Evolutionary conservation across 169 alveolate genomes (phyloP), one percentile per base, ranked within the genome.

Genomic region (Cryptosporidium muris): DNA sequence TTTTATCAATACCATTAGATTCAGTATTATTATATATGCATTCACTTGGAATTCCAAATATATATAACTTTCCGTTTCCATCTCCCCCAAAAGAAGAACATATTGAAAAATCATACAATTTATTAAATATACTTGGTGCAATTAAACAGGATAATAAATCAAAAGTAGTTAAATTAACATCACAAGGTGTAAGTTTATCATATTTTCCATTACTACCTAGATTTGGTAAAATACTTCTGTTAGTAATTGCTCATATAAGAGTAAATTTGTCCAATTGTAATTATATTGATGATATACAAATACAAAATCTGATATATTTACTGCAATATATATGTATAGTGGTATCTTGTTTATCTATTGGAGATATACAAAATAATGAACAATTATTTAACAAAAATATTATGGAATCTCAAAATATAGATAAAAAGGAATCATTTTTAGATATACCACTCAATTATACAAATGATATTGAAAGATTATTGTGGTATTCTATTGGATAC

Each of bases 21-120:
- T 89, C 92, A 62, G 90, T 93, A n/a, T 88, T 96, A 11, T 85
- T 96, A 45, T 92, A 94, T 81, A 89, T 95, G 90, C 95, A 95
- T 68, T 82, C 96, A 14, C 90, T 95, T 60, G 97, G 98, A n/a
- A 92, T 94, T 1, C 90, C 91, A 81, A 93, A 94, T 90, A 67
- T 92, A 2, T 80, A 88, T 16, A 81, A 90, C 63, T 95, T 95
- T 68, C 98, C 97, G 1, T 95, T 89, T 81, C 92, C 95, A 11
- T 91, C 96, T 1, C 80, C 88, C 4, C 98, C 97, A 11, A 88
- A 89, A 51, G 49, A 62, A 49, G 43, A 49, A 42, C 82, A 74
- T 36, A 74, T 74, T 25, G 74, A 74, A 16, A 58, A 74, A 16
- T 49, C 82, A 5, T 74, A 74, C 40, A 49, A 74, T 43, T 47